These are phyloP conservation scores for Lentinus brumalis DNA, from an alignment of 768 basidiomycete genomes.

Conservation along the genomic window DNA sequence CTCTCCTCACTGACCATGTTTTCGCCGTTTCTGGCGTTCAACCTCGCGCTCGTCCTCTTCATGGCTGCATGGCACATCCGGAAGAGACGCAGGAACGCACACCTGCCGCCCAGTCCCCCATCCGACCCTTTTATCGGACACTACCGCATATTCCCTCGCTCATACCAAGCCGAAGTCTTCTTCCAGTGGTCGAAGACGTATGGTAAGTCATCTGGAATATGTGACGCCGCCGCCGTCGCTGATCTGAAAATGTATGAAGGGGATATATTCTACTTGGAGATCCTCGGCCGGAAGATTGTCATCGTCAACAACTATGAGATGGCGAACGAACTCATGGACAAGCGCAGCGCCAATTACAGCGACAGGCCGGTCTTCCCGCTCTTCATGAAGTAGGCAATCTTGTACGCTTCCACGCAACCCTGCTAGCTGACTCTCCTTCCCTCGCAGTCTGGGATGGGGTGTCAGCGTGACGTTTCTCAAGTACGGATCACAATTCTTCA, in stretches of 20 bases:
- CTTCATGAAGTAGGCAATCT: constrained; percentile 15
- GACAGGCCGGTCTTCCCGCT: constrained; percentile 37
- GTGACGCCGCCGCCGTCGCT: background rate
- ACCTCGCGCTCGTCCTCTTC: constrained; percentile 1
- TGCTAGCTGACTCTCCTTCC: background rate
- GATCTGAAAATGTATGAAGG: constrained; percentile 20
- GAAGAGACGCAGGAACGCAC: constrained; percentile 7
- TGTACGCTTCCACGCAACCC: background rate
- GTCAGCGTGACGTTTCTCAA: constrained; percentile 19
- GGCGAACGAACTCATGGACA: constrained; percentile 39
- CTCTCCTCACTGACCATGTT: background rate
- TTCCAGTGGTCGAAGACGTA: constrained; percentile 37
- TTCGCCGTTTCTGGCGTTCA: constrained; percentile 2
- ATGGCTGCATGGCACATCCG: background rate
- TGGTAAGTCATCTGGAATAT: constrained; percentile 24
- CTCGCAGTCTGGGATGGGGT: constrained; percentile 21
- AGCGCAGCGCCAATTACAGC: constrained; percentile 39
- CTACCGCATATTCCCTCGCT: constrained; percentile 35
- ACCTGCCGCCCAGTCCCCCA: constrained; percentile 39
- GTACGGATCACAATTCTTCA: constrained; percentile 23
- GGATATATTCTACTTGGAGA: constrained; percentile 32
- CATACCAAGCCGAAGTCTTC: constrained; percentile 31
- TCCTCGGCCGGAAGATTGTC: constrained; percentile 37
- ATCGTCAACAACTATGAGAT: constrained; percentile 34
- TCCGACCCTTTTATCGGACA: constrained; percentile 42